Base-by-base conservation (phyloP, 78 protist genomes). In the Guillardia theta region DNA sequence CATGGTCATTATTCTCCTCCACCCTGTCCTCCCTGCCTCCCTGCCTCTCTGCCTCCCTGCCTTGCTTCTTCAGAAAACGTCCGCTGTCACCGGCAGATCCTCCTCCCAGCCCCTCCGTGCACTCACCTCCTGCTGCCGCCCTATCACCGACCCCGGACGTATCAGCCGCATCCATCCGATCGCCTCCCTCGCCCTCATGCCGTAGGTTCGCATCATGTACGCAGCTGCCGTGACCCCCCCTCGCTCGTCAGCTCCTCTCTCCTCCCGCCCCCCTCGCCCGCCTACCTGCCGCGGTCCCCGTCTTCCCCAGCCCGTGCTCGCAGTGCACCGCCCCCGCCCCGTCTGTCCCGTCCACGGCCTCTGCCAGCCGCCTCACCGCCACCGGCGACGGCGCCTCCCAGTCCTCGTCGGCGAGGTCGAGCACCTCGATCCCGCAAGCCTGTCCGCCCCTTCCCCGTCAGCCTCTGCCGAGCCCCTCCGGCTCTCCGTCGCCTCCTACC, bases 81-180 rank as follows among this genome's bases (percentile, higher is more conserved):
- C n/a, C n/a, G n/a, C n/a, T n/a, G n/a, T n/a, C n/a, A n/a, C n/a
- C n/a, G n/a, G n/a, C n/a, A n/a, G n/a, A n/a, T n/a, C n/a, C n/a
- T n/a, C n/a, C n/a, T n/a, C n/a, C n/a, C n/a, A n/a, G n/a, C n/a
- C n/a, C n/a, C n/a, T n/a, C n/a, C n/a, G n/a, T n/a, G n/a, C n/a
- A n/a, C n/a, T n/a, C n/a, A n/a, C n/a, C n/a, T n/a, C 70, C 70
- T 98, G 98, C 94, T 98, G 99, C n/a, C 96, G 98, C 36, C 99
- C 99, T 30, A 98, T 97, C 41, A 98, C 94, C 9, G 93, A 50
- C 21, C 99, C 99, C 0, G 99, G 99, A 0, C 99, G 95, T 37
- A 88, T 41, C 45, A 98, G 4, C 0, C 99, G 94, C 36, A 93
- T 0, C 95, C 96, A 98, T 4, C 94, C 97, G 30, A 98, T 93